A percentile compares a stretch with the other conserved stretches of the same genome.
phyloP scores from a whole-genome alignment of 129 eudicot species.

The Escallonia rubra region DNA sequence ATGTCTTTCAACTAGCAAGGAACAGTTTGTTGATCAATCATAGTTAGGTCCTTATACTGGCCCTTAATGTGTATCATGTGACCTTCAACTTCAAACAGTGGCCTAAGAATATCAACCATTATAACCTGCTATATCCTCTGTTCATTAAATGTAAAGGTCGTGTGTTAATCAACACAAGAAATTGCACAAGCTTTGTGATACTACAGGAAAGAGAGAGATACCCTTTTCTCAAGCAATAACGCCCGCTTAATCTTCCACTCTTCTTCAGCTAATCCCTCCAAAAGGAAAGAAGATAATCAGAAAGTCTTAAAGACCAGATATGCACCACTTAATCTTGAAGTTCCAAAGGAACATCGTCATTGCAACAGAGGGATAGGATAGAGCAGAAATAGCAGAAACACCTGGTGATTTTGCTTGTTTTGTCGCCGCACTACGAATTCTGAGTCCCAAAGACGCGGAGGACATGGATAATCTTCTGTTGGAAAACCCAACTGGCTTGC shows the following conservation, averaged over 20 bases:
- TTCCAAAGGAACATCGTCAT: neutral
- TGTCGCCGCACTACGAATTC: conserved; percentile 68
- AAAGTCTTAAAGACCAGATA: neutral
- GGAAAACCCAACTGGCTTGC: conserved; percentile 18
- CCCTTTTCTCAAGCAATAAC: conserved; percentile 75
- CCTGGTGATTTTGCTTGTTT: conserved; percentile 96
- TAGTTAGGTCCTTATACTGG: no score
- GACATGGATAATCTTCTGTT: conserved; percentile 9
- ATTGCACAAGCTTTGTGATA: no score
- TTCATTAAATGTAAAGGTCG: no score
- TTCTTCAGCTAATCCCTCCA: conserved; percentile 74
- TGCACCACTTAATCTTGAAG: neutral
- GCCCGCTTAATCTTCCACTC: conserved; percentile 82
- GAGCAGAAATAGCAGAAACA: conserved; percentile 11
- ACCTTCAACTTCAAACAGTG: no score
- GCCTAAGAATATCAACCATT: no score
- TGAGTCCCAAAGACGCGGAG: conserved; percentile 20
- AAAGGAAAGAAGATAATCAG: conserved; percentile 11
- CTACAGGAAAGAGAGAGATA: conserved; percentile 10
- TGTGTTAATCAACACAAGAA: no score
- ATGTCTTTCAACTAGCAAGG: no score
- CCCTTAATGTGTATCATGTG: no score
- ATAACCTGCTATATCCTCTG: no score
- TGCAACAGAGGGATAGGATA: no score
- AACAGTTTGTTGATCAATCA: no score